Conservation (phyloP, 805 yeast genomes). For the Yarrowia bubula region DNA sequence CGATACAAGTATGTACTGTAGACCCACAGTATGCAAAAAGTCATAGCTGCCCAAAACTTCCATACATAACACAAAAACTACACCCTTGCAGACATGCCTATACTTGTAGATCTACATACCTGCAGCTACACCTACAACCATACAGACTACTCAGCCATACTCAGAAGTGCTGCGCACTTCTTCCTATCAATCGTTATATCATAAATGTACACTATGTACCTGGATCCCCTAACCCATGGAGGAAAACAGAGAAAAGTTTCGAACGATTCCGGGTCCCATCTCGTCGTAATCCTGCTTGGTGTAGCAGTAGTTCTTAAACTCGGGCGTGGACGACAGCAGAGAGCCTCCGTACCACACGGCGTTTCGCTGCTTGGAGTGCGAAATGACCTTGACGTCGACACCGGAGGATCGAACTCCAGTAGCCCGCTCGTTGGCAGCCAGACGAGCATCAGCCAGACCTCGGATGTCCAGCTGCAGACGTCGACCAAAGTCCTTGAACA, state of each 20-base stretch:
- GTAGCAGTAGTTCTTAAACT: constrained; percentile 93
- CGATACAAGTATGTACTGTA: too few relatives aligned
- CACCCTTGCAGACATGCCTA: too few relatives aligned
- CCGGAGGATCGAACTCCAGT: constrained; percentile 82
- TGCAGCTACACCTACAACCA: too few relatives aligned
- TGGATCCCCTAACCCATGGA: constrained; percentile 57
- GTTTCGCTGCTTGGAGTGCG: constrained; percentile 95
- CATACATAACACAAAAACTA: too few relatives aligned
- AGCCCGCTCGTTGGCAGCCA: constrained; percentile 71
- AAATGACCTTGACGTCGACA: constrained; percentile 93
- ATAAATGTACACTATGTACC: constrained; percentile 14
- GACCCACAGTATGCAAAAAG: too few relatives aligned
- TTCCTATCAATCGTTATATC: neutral
- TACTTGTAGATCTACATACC: too few relatives aligned
- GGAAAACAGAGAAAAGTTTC: constrained; percentile 92
- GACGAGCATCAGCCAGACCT: constrained; percentile 82
- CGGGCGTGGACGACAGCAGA: constrained; percentile 92
- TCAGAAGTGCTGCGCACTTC: neutral
- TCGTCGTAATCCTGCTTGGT: constrained; percentile 97
- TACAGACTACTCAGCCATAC: too few relatives aligned
- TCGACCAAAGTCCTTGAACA: constrained; percentile 98
- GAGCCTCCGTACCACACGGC: constrained; percentile 99
- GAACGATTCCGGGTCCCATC: constrained; percentile 94
- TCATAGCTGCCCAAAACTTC: too few relatives aligned
- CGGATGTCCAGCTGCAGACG: constrained; percentile 94